Evolutionary conservation across 2,329 filamentous ascomycete species (phyloP), one percentile per base, ranked within the genome.

Genomic region (Monosporascus sp.): DNA sequence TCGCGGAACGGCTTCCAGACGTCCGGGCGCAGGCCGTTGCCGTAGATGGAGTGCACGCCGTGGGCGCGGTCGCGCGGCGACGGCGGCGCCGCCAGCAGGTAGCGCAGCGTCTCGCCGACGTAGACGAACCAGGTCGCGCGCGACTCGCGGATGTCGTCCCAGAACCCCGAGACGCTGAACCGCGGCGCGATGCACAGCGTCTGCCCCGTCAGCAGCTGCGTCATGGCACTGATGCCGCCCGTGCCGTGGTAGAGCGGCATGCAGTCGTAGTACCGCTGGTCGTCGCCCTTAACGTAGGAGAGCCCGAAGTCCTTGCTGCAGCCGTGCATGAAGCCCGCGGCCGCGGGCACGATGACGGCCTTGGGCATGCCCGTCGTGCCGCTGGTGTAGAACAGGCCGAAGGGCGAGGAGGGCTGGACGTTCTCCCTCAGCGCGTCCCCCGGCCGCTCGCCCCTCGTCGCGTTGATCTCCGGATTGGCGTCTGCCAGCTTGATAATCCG

Each of bases 241-340:
- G 88, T 91, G 16, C 87, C 87, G 67, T 92, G 88, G 64, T 91
- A 91, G 35, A 89, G 72, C 0, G 76, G 88, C 87, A 91, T 91
- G 68, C 86, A 88, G 64, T 84, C 80, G 64, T 91, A 91, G 79
- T 85, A 90, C 26, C 85, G 74, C 65, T 89, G 84, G 48, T 65
- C 58, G 57, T 73, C 56, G 52, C 63, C 54, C 24, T 63, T 49
- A 52, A 70, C 64, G 60, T 70, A 57, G 44, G 66, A 52, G 58
- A 64, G 50, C 31, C 68, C 59, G 47, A 55, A 61, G 20, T 68
- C 53, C 50, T 58, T 35, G 72, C 75, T 52, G 66, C 57, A 57
- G 43, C 61, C 65, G 31, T 64, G 56, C 22, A 57, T 53, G 52
- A 68, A 74, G 0, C 65, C 68, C 19, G 71, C 74, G 2, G 73